Base-by-base conservation (phyloP, 148 eudicot species). In the Chenopodium quinoa region DNA sequence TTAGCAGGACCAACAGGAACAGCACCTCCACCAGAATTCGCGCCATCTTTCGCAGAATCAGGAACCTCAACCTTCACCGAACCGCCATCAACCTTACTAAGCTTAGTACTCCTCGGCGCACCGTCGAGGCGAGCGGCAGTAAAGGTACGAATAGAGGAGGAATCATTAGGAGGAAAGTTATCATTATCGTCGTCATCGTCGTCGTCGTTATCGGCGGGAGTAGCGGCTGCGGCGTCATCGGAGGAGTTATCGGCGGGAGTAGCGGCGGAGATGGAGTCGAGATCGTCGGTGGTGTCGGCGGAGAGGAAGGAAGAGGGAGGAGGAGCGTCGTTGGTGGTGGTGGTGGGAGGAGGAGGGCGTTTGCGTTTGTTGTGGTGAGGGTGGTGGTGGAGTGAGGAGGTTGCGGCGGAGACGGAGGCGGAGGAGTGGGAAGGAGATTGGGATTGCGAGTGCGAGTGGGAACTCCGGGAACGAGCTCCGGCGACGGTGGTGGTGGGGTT, bases 391-490 rank as follows among this genome's bases (percentile, higher is more conserved):
- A 82, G 40, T 79, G 69, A 89, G n/a, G 98, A 88, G 64, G 98
- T 89, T 14, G 96, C 87, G 86, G 95, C 92, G 72, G 97, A 90
- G 79, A 95, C 96, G 8, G 99, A 88, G 72, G 93, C 93, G 67
- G 94, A 92, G 58, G 99, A 95, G 83, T 90, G 97, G 1, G 97
- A 94, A 4, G 94, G 99, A 0, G 98, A 93, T 50, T 92, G 88
- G 1, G 97, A 91, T 71, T 92, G 97, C 0, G 98, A 92, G 86
- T 92, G 88, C 0, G 97, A 91, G 48, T 92, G 97, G 0, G 98
- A 92, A 85, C 93, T 91, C 82, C 95, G 94, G 0, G 98, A 94
- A 4, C 97, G 92, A 5, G 44, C 44, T 5, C 44, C 44, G 9
- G 88, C 90, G 60, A 92, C 81, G 19, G 86, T 37, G 40, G 82